These are phyloP conservation scores for Myxozyma geophila DNA, from an alignment of 805 yeast species.

Conservation along the genomic window DNA sequence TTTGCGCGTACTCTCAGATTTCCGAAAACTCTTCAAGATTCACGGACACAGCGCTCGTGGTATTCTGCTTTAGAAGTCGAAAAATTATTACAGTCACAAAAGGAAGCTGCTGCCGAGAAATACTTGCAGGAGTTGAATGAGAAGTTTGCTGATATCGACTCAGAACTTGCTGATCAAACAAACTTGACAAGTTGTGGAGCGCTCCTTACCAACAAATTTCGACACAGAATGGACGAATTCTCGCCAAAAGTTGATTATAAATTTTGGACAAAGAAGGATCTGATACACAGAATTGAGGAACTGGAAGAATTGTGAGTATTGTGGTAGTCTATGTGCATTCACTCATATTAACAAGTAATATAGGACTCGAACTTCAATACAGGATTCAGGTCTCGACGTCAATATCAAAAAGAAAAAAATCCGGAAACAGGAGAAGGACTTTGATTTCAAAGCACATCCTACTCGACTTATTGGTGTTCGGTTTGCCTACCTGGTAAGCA, in stretches of 20 bases:
- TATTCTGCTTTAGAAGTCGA: slow-evolving; percentile 3
- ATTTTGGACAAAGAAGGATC: slow-evolving; percentile 67
- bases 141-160: slow-evolving; percentile 5
- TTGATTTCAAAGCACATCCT: slow-evolving; percentile 24
- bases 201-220: neutral
- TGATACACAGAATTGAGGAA: slow-evolving; percentile 60
- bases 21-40: neutral
- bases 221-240: slow-evolving; percentile 3
- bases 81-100: neutral
- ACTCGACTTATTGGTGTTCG: slow-evolving; percentile 75
- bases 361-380: slow-evolving; percentile 1
- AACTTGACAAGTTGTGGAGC: slow-evolving; percentile 8
- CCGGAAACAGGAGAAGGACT: slow-evolving; percentile 21
- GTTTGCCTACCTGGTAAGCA: slow-evolving; percentile 67
- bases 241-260: slow-evolving; percentile 49
- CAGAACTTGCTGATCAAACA: slow-evolving; percentile 2
- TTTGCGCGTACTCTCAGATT: too few relatives aligned
- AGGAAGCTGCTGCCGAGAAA: neutral
- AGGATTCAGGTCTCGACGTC: neutral
- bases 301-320: slow-evolving; percentile 51
- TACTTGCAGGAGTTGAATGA: neutral
- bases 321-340: neutral
- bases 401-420: slow-evolving; percentile 19
- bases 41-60: neutral
- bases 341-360: neutral